Percentiles rank a stretch among this genome's conserved stretches.
Evolutionary conservation across 345 rosid genomes (phyloP).

Genomic region (Sonneratia caseolaris): DNA sequence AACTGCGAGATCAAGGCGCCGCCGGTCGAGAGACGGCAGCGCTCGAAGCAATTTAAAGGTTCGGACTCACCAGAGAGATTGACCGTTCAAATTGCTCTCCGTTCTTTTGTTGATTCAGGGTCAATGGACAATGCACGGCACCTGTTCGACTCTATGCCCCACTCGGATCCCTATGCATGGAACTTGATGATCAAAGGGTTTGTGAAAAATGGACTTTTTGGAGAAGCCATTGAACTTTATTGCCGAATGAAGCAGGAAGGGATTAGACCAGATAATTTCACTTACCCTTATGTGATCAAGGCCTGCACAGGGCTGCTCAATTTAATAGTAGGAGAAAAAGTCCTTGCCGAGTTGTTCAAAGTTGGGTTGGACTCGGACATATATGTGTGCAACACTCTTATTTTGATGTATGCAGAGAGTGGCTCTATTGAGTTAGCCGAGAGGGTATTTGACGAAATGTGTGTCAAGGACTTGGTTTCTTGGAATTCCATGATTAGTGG

Average conservation of each 20-base stretch:
- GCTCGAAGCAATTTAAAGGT: neutral
- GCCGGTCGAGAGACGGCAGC: neutral
- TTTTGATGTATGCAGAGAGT: constrained; percentile 47
- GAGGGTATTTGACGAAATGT: constrained; percentile 59
- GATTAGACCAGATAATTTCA: constrained; percentile 35
- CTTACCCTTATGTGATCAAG: constrained; percentile 63
- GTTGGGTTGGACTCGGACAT: constrained; percentile 47
- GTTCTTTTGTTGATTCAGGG: constrained; percentile 7
- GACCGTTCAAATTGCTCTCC: constrained; percentile 5
- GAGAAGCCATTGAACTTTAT: constrained; percentile 33
- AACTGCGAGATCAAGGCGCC: neutral
- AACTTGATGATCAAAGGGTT: constrained; percentile 63
- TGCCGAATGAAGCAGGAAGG: constrained; percentile 41
- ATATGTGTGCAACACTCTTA: constrained; percentile 56
- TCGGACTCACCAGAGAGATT: neutral
- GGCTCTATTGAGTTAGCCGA: constrained; percentile 38
- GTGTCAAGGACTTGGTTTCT: constrained; percentile 52
- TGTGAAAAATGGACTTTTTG: constrained; percentile 28
- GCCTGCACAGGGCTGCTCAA: constrained; percentile 38
- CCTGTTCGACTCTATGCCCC: constrained; percentile 61
- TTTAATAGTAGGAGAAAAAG: constrained; percentile 36
- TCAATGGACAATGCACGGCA: constrained; percentile 11
- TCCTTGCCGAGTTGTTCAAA: constrained; percentile 48
- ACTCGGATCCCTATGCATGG: constrained; percentile 41
- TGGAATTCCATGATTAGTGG: constrained; percentile 80